Evolutionary conservation across 225 moss, liverwort and hornwort species (phyloP).

Genomic region (Polytrichum commune): DNA sequence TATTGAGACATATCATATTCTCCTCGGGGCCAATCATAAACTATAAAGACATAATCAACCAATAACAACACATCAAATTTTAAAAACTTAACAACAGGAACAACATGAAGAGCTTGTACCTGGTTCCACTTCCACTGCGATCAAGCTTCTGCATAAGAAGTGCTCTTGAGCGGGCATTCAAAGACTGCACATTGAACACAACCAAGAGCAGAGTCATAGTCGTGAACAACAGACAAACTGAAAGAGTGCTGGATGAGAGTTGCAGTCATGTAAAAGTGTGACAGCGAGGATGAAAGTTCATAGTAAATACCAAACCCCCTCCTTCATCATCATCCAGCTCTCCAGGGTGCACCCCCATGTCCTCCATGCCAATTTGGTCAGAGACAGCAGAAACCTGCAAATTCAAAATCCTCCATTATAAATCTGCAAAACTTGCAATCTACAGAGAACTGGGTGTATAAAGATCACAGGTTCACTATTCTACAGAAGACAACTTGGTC

Average conservation of each 20-base stretch:
- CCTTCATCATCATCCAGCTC: conserved; percentile 99
- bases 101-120: conserved; percentile 30
- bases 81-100: neutral
- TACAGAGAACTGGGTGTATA: neutral
- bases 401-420: neutral
- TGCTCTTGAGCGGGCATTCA: conserved; percentile 96
- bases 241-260: neutral
- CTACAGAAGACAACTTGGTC: too few species aligned
- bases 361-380: conserved; percentile 99
- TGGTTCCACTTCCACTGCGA: conserved; percentile 89
- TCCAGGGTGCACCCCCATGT: conserved; percentile 98
- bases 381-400: conserved; percentile 95
- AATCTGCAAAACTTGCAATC: neutral
- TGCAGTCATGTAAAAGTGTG: neutral
- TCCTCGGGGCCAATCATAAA: neutral
- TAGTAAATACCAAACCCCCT: conserved; percentile 65
- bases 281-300: neutral
- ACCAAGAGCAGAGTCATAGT: neutral
- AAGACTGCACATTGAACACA: conserved; percentile 55
- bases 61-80: neutral
- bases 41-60: neutral
- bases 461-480: neutral
- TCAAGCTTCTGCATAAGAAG: conserved; percentile 98
- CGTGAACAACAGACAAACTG: neutral
- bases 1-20: neutral